Evolutionary conservation across 192 early-diverging fungal species (phyloP).

Genomic region (Coemansia sp.): DNA sequence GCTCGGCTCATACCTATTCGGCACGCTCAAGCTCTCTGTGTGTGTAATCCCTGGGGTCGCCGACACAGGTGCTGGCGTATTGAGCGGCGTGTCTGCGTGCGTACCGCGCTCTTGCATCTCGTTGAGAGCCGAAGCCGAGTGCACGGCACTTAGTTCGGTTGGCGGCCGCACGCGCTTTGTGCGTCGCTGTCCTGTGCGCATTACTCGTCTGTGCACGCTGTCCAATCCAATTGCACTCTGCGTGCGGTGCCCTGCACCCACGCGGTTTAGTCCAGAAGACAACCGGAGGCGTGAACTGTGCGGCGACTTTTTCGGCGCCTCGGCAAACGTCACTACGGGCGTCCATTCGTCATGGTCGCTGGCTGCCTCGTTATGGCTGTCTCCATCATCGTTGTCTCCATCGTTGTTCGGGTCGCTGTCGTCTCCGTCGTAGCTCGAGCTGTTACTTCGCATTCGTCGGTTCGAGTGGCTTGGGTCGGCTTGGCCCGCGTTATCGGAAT

Average conservation of each 20-base stretch:
- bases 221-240: background rate
- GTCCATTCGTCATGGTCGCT: constrained; percentile 24
- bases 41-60: background rate
- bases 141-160: background rate
- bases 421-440: constrained; percentile 18
- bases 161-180: background rate
- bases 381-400: background rate
- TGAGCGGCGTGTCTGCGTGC: constrained; percentile 4
- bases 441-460: constrained; percentile 6
- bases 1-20: background rate
- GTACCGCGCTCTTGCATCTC: background rate
- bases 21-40: background rate
- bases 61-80: background rate
- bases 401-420: constrained; percentile 9
- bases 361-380: background rate
- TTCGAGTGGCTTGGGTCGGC: background rate
- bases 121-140: constrained; percentile 6
- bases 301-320: constrained; percentile 8
- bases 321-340: constrained; percentile 45
- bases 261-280: background rate
- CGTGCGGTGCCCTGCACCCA: constrained; percentile 1
- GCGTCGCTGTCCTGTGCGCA: background rate
- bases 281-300: background rate
- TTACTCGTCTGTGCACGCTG: background rate
- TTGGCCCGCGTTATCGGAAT: background rate